phyloP scores from a whole-genome alignment of 257 asterid species.

The Haberlea rhodopensis region DNA sequence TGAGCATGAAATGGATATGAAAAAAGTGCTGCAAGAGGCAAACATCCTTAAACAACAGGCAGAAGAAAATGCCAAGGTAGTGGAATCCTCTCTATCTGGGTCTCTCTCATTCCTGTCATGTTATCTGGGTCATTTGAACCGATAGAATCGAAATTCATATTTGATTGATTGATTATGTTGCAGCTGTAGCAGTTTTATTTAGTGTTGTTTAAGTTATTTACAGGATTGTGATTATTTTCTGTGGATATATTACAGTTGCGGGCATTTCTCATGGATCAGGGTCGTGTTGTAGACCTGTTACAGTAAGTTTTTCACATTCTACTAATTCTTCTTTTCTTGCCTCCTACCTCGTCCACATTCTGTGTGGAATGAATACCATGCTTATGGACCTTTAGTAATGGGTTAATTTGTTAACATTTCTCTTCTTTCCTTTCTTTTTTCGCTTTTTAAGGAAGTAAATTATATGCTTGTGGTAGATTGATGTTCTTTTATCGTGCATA shows the following conservation, averaged over 20 bases:
- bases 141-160: neutral
- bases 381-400: neutral
- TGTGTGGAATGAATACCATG: neutral
- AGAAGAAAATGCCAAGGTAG: slow-evolving; percentile 68
- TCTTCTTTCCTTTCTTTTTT: neutral
- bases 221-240: slow-evolving; percentile 13
- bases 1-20: slow-evolving; percentile 61
- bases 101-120: neutral
- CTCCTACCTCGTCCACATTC: neutral
- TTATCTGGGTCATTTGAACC: neutral
- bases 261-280: slow-evolving; percentile 71
- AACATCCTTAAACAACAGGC: slow-evolving; percentile 59
- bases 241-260: slow-evolving; percentile 48
- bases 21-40: slow-evolving; percentile 56
- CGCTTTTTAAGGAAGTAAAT: no score
- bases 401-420: neutral
- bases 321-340: neutral
- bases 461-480: no score
- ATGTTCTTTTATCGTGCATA: no score
- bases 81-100: slow-evolving; percentile 17
- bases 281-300: slow-evolving; percentile 56
- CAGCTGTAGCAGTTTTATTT: neutral
- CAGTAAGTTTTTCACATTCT: slow-evolving; percentile 56
- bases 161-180: neutral
- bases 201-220: neutral